Evolutionary conservation across 805 yeast species (phyloP).

Genomic region (Candida mattraensis): DNA sequence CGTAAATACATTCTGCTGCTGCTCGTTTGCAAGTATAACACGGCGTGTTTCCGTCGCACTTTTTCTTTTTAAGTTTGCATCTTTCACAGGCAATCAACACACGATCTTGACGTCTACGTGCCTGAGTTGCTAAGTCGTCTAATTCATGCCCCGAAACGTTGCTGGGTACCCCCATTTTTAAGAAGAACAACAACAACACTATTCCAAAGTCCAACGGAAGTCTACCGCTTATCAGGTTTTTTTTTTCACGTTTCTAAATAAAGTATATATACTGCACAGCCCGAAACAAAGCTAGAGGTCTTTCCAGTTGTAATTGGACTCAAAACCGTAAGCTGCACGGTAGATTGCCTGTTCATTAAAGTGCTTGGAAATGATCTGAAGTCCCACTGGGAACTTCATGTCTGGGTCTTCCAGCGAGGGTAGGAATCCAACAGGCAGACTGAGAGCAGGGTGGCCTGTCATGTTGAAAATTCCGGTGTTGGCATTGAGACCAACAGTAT

Average conservation of each 20-base stretch:
- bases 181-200: too few species aligned
- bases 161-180: too few species aligned
- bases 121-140: too few species aligned
- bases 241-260: too few species aligned
- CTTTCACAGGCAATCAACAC: slow-evolving; percentile 21
- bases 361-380: slow-evolving; percentile 37
- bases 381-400: slow-evolving; percentile 36
- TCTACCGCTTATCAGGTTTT: too few species aligned
- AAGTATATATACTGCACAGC: background rate
- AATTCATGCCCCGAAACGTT: too few species aligned
- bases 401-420: slow-evolving; percentile 33
- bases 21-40: slow-evolving; percentile 15
- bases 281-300: slow-evolving; percentile 9
- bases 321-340: slow-evolving; percentile 39
- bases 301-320: slow-evolving; percentile 31
- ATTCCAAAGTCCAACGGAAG: too few species aligned
- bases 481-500: slow-evolving; percentile 35
- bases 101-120: slow-evolving; percentile 13
- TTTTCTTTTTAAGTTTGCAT: slow-evolving; percentile 20
- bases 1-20: slow-evolving; percentile 12
- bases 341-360: slow-evolving; percentile 34
- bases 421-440: slow-evolving; percentile 35
- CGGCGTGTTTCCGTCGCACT: slow-evolving; percentile 21
- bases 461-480: slow-evolving; percentile 38
- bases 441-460: slow-evolving; percentile 40